phyloP scores from a whole-genome alignment of 2,329 filamentous ascomycete genomes.

The Hypocreales sp. region DNA sequence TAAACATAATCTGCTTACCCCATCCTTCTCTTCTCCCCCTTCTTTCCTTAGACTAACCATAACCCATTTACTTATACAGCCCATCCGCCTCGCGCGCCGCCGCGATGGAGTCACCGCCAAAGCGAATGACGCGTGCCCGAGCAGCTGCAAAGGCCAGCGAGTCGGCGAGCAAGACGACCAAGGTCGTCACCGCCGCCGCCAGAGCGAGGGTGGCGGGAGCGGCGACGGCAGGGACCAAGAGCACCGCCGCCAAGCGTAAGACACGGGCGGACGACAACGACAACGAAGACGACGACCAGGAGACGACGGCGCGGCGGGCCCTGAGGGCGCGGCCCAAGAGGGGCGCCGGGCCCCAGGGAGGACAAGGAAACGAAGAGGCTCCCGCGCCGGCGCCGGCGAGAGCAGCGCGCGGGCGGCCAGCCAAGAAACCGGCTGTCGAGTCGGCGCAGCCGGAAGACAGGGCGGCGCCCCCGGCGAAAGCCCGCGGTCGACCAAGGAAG shows the following conservation, averaged over 20 bases:
- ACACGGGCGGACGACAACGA: constrained; percentile 37
- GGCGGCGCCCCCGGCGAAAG: constrained; percentile 10
- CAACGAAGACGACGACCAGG: constrained; percentile 19
- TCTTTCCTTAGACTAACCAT: constrained; percentile 1
- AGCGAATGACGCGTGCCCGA: constrained; percentile 39
- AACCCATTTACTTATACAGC: too few relatives aligned
- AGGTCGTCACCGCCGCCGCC: constrained; percentile 30
- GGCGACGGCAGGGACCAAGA: constrained; percentile 16
- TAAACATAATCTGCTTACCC: constrained; percentile 6
- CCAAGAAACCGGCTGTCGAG: constrained; percentile 12
- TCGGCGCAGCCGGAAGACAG: constrained; percentile 6
- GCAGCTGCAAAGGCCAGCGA: constrained; percentile 26
- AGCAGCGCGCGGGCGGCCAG: constrained; percentile 13
- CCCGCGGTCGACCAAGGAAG: constrained; percentile 30
- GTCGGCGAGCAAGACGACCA: constrained; percentile 23
- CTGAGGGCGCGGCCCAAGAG: constrained; percentile 29
- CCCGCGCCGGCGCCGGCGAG: constrained; percentile 7
- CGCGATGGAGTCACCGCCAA: constrained; percentile 42
- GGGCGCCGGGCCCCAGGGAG: constrained; percentile 12
- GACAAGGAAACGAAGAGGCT: too few relatives aligned
- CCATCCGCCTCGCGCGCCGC: too few relatives aligned
- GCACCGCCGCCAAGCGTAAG: constrained; percentile 30
- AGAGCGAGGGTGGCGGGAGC: constrained; percentile 25
- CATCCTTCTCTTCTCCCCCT: constrained; percentile 1
- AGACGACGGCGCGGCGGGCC: constrained; percentile 18